These are phyloP conservation scores for Globisporangium viniferum DNA, from an alignment of 352 stramenopile genomes.

Conservation along the genomic window DNA sequence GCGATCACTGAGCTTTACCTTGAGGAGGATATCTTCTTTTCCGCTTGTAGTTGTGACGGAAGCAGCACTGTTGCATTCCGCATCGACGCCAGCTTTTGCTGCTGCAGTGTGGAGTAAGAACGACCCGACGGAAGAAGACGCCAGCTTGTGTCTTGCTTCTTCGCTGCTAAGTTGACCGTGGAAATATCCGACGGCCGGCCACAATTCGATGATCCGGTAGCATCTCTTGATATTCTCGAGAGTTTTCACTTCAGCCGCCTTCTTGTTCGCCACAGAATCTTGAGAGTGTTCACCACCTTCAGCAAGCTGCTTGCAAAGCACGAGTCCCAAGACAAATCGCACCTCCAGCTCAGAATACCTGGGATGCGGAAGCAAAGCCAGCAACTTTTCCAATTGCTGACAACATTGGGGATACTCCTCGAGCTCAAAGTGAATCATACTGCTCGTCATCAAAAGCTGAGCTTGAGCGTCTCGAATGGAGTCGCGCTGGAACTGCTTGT, in stretches of 20 bases:
- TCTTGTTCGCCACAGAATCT: constrained; percentile 11
- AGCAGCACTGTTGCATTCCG: background rate
- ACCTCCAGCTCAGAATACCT: constrained; percentile 34
- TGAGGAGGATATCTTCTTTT: constrained; percentile 23
- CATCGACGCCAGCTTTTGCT: background rate
- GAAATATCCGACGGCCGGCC: constrained; percentile 52
- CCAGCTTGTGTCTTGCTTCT: constrained; percentile 29
- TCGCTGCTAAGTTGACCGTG: constrained; percentile 30
- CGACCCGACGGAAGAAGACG: constrained; percentile 27
- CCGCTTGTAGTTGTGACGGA: background rate
- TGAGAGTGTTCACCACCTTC: background rate
- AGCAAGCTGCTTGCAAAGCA: constrained; percentile 11
- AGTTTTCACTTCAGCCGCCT: background rate
- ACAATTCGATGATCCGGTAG: constrained; percentile 51
- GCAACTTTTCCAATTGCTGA: constrained; percentile 21
- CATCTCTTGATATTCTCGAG: constrained; percentile 28
- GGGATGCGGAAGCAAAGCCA: constrained; percentile 11
- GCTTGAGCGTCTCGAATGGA: constrained; percentile 6
- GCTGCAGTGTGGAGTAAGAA: constrained; percentile 41
- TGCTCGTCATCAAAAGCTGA: constrained; percentile 38
- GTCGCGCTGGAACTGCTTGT: background rate
- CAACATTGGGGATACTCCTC: constrained; percentile 17
- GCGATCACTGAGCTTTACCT: constrained; percentile 41
- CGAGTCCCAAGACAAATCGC: constrained; percentile 29
- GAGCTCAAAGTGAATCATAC: constrained; percentile 42